phyloP scores from a whole-genome alignment of 176 grass and related monocot species.

The Phragmites australis region DNA sequence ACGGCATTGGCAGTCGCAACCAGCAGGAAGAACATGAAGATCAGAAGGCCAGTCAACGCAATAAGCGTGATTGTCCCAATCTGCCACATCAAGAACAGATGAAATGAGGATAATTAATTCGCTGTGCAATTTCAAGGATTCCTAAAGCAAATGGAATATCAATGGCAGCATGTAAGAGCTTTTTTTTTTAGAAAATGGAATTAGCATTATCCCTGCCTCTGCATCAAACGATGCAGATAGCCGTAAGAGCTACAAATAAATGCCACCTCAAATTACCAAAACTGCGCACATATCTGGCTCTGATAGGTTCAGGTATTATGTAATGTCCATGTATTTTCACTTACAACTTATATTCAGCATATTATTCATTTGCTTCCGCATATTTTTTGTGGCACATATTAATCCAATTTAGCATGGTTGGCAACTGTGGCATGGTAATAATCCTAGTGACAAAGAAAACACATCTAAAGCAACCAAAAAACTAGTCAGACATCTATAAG shows the following conservation, averaged over 20 bases:
- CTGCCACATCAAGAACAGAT: constrained; percentile 46
- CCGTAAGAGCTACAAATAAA: neutral
- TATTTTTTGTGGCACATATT: neutral
- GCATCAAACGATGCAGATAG: no score
- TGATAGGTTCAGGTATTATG: neutral
- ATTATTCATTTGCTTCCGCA: neutral
- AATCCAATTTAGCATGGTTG: neutral
- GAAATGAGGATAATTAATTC: neutral
- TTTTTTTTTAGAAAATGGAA: no score
- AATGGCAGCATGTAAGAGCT: neutral
- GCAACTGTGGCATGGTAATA: neutral
- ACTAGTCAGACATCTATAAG: neutral
- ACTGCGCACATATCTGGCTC: neutral
- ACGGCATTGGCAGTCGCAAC: constrained; percentile 73
- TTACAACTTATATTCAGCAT: neutral
- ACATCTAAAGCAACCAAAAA: neutral
- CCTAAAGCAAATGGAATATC: neutral
- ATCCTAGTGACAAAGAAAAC: neutral
- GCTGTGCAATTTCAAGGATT: neutral
- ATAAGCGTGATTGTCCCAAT: constrained; percentile 70
- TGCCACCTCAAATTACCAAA: neutral
- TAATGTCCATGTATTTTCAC: neutral
- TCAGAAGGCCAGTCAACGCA: constrained; percentile 62
- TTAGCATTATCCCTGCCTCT: no score
- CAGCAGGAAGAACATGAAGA: constrained; percentile 80